Evolutionary conservation across 306 rosid species (phyloP).

Genomic region (Glycine tomentella): DNA sequence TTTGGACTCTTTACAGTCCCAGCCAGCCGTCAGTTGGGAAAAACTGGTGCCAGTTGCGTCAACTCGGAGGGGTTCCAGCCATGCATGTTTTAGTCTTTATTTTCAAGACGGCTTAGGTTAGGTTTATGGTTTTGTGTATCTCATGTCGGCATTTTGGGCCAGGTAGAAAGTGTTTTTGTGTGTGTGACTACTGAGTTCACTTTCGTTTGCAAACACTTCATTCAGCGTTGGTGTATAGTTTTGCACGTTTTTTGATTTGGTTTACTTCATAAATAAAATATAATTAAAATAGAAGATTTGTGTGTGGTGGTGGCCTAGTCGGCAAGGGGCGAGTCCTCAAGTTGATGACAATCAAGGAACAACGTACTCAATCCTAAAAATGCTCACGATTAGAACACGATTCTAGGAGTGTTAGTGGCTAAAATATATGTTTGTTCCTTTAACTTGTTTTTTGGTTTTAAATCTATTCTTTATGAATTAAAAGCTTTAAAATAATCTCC

Average conservation of each 20-base stretch:
- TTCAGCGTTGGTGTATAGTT: background rate
- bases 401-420: background rate
- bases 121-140: background rate
- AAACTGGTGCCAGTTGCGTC: background rate
- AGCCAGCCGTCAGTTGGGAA: background rate
- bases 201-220: background rate
- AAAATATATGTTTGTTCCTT: too few species aligned
- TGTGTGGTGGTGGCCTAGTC: background rate
- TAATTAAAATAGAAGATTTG: background rate
- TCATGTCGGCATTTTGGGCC: constrained; percentile 16
- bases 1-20: background rate
- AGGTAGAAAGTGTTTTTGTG: background rate
- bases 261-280: background rate
- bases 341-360: too few species aligned
- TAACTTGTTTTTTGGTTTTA: too few species aligned
- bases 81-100: too few species aligned
- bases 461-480: too few species aligned
- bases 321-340: background rate
- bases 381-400: background rate
- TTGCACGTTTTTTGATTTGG: background rate
- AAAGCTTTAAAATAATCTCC: too few species aligned
- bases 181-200: background rate
- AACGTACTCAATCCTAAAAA: background rate
- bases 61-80: too few species aligned
- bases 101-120: too few species aligned